These are phyloP conservation scores for Kwoniella sp. DNA, from an alignment of 768 basidiomycete genomes.

Conservation along the genomic window DNA sequence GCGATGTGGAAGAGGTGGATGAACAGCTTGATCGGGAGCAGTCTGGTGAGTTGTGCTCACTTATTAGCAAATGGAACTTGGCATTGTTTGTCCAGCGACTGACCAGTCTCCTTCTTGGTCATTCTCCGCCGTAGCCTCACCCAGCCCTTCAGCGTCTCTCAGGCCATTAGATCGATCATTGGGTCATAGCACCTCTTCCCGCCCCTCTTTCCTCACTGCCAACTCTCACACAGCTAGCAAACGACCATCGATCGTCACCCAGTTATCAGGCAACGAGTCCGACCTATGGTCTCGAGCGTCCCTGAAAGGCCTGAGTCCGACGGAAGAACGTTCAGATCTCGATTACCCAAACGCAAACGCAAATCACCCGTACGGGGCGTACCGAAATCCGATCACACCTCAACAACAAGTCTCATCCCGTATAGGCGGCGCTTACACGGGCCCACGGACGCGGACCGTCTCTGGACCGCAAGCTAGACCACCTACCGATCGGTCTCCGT, in stretches of 20 bases:
- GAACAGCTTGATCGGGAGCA: constrained; percentile 25
- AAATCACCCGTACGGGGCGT: background rate
- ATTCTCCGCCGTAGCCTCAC: constrained; percentile 23
- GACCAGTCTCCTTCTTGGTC: background rate
- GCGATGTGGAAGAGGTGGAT: constrained; percentile 42
- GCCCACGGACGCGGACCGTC: constrained; percentile 5
- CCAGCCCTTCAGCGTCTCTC: constrained; percentile 24
- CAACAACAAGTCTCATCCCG: background rate
- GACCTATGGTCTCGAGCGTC: constrained; percentile 23
- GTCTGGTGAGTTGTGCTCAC: constrained; percentile 27
- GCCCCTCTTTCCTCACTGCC: constrained; percentile 30
- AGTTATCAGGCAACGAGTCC: constrained; percentile 35
- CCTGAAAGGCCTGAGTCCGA: constrained; percentile 10
- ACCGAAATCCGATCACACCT: background rate
- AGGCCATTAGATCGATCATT: constrained; percentile 17
- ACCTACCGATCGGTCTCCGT: background rate
- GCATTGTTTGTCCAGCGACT: too few species aligned
- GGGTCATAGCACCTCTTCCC: constrained; percentile 12
- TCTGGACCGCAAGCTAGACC: constrained; percentile 13
- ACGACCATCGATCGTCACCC: constrained; percentile 40
- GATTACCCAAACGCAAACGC: constrained; percentile 2
- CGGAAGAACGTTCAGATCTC: constrained; percentile 16
- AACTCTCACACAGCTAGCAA: constrained; percentile 26
- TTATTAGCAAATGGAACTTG: too few species aligned
- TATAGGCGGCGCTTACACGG: constrained; percentile 6